phyloP scores from a whole-genome alignment of 2,329 filamentous ascomycete genomes.

The Aspergillus sp. region DNA sequence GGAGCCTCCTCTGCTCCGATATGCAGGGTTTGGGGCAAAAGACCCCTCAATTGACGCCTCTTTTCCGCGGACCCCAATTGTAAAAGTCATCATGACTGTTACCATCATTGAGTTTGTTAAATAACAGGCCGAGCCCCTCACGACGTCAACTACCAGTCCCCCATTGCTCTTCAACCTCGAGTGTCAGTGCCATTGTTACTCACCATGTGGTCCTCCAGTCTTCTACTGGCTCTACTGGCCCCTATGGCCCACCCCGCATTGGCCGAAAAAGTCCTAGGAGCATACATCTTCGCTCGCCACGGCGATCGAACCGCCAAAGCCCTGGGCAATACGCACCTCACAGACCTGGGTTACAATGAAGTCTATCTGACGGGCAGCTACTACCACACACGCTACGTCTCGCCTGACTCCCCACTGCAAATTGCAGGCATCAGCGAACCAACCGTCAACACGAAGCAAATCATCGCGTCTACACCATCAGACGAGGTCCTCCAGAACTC shows the following conservation, averaged over 20 bases:
- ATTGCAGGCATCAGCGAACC: slow-evolving; percentile 63
- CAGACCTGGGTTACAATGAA: slow-evolving; percentile 70
- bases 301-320: slow-evolving; percentile 80
- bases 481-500: slow-evolving; percentile 76
- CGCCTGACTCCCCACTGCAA: slow-evolving; percentile 49
- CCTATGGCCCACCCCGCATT: slow-evolving; percentile 13
- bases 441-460: slow-evolving; percentile 61
- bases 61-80: no score
- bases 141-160: no score
- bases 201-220: slow-evolving; percentile 21
- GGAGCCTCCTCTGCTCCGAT: no score
- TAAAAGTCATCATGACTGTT: no score
- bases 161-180: no score
- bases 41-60: no score
- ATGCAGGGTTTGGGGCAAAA: no score
- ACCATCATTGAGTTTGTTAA: no score
- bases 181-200: background rate
- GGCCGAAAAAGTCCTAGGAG: slow-evolving; percentile 67
- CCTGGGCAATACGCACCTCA: slow-evolving; percentile 64
- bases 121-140: no score
- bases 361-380: slow-evolving; percentile 65
- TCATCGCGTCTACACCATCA: slow-evolving; percentile 63
- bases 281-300: slow-evolving; percentile 83
- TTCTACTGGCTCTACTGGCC: slow-evolving; percentile 21
- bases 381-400: slow-evolving; percentile 71